Percentiles rank a stretch among this genome's conserved stretches.
Conservation (phyloP, 1,284 basidiomycete species). For the Rhodofomes roseus region DNA sequence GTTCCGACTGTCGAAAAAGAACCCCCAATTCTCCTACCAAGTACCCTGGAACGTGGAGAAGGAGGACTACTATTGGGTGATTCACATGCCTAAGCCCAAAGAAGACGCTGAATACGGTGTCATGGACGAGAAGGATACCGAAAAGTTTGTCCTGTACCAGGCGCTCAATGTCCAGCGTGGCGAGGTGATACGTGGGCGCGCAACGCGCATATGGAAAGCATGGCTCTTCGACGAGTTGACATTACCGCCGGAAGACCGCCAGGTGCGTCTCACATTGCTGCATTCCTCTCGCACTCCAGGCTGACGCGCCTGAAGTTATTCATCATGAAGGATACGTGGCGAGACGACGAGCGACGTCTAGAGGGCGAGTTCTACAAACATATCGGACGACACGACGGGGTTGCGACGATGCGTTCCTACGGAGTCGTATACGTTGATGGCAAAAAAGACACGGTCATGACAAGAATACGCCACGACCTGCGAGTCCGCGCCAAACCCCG, state of each 20-base stretch:
- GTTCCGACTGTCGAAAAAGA: no score
- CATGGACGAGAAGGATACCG: background rate
- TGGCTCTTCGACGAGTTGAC: slow-evolving; percentile 7
- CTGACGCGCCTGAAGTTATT: slow-evolving; percentile 3
- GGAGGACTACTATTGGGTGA: no score
- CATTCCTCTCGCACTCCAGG: background rate
- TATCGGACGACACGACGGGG: slow-evolving; percentile 1
- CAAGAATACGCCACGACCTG: background rate
- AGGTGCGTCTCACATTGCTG: background rate
- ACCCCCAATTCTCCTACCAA: no score
- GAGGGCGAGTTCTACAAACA: slow-evolving; percentile 9
- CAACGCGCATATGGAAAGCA: slow-evolving; percentile 5
- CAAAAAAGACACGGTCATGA: background rate
- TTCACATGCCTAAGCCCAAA: no score
- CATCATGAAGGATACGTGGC: slow-evolving; percentile 10
- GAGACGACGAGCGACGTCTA: slow-evolving; percentile 5
- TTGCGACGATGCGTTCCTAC: slow-evolving; percentile 6
- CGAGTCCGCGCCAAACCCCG: background rate
- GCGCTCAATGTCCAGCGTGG: background rate
- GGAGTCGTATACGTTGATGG: slow-evolving; percentile 2
- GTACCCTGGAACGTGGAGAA: no score
- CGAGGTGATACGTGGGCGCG: background rate
- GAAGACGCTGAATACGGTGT: no score
- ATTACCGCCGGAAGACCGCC: background rate
- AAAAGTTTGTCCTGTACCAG: slow-evolving; percentile 4